These are phyloP conservation scores for Globisporangium sylvaticum DNA, from an alignment of 352 stramenopile species.

Conservation along the genomic window DNA sequence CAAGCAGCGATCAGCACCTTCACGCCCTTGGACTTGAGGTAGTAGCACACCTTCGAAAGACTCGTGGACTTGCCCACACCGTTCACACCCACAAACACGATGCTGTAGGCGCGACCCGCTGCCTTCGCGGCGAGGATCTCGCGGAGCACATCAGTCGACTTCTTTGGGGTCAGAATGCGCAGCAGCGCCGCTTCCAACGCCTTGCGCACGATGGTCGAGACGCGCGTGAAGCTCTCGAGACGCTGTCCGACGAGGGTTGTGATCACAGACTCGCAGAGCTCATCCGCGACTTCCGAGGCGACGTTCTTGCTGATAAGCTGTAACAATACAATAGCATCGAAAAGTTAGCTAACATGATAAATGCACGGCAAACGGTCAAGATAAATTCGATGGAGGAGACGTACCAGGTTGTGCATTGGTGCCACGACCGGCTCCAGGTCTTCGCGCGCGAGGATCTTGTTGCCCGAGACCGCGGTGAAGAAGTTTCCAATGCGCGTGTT, in stretches of 20 bases:
- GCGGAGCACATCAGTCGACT: slow-evolving; percentile 94
- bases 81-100: slow-evolving; percentile 99
- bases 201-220: slow-evolving; percentile 91
- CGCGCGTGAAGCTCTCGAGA: slow-evolving; percentile 91
- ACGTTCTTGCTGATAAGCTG: slow-evolving; percentile 98
- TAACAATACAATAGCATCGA: background rate
- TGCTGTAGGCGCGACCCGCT: slow-evolving; percentile 92
- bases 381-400: background rate
- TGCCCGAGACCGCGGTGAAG: slow-evolving; percentile 78
- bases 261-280: slow-evolving; percentile 94
- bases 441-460: slow-evolving; percentile 91
- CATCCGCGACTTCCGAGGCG: slow-evolving; percentile 91
- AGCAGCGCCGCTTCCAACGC: slow-evolving; percentile 93
- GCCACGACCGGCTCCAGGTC: slow-evolving; percentile 92
- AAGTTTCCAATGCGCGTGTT: slow-evolving; percentile 81
- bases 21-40: slow-evolving; percentile 96
- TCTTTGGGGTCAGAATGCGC: slow-evolving; percentile 94
- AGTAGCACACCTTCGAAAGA: slow-evolving; percentile 98
- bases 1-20: slow-evolving; percentile 96
- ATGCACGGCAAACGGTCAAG: too few species aligned
- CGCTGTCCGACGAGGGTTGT: slow-evolving; percentile 93
- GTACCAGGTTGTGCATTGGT: slow-evolving; percentile 91
- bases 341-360: too few species aligned
- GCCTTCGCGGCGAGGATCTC: slow-evolving; percentile 90
- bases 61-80: slow-evolving; percentile 98